Evolutionary conservation across 768 basidiomycete genomes (phyloP).

Genomic region (Lentinula sp.): DNA sequence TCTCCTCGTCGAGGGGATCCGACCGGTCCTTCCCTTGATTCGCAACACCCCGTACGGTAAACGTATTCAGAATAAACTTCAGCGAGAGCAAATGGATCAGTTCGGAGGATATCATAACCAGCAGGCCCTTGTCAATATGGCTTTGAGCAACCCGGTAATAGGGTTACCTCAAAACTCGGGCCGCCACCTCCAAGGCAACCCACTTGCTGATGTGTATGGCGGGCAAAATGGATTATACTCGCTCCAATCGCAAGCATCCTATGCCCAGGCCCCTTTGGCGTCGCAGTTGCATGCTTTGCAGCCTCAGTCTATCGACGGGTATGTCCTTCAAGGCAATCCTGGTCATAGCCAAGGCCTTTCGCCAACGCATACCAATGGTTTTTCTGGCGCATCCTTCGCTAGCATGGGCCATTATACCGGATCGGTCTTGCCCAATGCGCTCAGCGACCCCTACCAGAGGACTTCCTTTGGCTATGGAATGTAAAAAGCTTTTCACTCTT

Average conservation of each 20-base stretch:
- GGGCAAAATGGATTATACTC: conserved; percentile 58
- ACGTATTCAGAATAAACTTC: conserved; percentile 97
- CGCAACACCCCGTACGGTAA: conserved; percentile 99
- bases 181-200: conserved; percentile 54
- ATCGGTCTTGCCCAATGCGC: conserved; percentile 43
- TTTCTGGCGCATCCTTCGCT: conserved; percentile 50
- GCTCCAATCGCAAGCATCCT: conserved; percentile 46
- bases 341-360: conserved; percentile 59
- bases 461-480: conserved; percentile 73
- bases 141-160: conserved; percentile 53
- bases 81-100: conserved; percentile 84
- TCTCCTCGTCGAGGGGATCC: conserved; percentile 92
- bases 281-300: conserved; percentile 56
- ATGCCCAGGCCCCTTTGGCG: conserved; percentile 50
- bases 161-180: conserved; percentile 32
- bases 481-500: conserved; percentile 36
- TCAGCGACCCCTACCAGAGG: conserved; percentile 75
- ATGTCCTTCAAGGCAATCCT: conserved; percentile 71
- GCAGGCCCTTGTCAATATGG: conserved; percentile 54
- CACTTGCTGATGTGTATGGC: conserved; percentile 62
- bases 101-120: conserved; percentile 57
- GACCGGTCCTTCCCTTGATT: conserved; percentile 96
- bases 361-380: conserved; percentile 49
- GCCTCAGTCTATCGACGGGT: conserved; percentile 73
- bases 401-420: conserved; percentile 46